Evolutionary conservation across 2,329 filamentous ascomycete species (phyloP).

Genomic region (Myrmaecium sp.): DNA sequence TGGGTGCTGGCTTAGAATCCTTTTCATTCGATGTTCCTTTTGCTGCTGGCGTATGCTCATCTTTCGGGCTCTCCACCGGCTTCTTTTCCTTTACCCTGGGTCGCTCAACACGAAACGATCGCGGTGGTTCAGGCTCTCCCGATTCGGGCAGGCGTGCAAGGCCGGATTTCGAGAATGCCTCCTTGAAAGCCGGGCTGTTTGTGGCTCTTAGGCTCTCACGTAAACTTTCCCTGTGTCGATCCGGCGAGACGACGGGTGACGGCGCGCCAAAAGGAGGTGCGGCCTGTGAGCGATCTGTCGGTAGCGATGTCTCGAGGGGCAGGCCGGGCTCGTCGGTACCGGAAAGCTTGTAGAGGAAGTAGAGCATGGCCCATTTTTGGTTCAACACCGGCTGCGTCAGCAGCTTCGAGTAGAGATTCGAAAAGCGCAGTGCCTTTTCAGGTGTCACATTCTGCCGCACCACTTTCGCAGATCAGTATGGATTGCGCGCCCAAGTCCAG

Average conservation of each 20-base stretch:
- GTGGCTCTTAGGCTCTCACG: constrained; percentile 5
- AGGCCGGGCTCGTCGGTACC: constrained; percentile 40
- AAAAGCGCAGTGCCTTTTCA: constrained; percentile 64
- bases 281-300: background rate
- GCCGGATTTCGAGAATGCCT: constrained; percentile 30
- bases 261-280: background rate
- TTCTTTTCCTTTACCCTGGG: constrained; percentile 12
- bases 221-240: constrained; percentile 1
- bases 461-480: constrained; percentile 24
- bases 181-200: constrained; percentile 23
- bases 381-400: constrained; percentile 81
- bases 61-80: constrained; percentile 10
- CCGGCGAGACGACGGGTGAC: constrained; percentile 5
- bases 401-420: constrained; percentile 77
- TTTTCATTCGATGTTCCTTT: constrained; percentile 2
- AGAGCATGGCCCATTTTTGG: constrained; percentile 94
- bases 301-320: constrained; percentile 9
- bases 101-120: constrained; percentile 7
- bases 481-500: constrained; percentile 1
- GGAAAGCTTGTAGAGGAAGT: constrained; percentile 71
- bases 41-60: constrained; percentile 9
- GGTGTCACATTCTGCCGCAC: constrained; percentile 59
- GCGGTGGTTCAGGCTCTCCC: constrained; percentile 12
- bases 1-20: constrained; percentile 4
- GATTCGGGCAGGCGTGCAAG: constrained; percentile 22